Conservation (phyloP, 2,329 filamentous ascomycete species). For the Keithomyces neogunnii region DNA sequence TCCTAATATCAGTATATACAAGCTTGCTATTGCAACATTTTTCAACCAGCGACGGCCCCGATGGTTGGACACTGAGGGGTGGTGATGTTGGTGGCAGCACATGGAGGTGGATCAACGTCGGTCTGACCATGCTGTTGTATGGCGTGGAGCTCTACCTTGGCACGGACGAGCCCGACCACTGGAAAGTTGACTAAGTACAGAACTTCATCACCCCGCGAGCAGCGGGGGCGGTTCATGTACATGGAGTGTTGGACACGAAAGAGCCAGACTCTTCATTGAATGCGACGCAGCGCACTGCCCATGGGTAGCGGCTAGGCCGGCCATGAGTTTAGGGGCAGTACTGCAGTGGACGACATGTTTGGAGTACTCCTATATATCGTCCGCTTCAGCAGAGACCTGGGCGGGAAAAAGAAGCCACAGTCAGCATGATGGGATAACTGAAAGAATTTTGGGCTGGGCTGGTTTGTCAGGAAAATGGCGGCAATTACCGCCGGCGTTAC, state of each 20-base stretch:
- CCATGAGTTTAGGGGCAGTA: neutral
- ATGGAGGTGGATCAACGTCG: slow-evolving; percentile 91
- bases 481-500: slow-evolving; percentile 18
- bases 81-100: slow-evolving; percentile 73
- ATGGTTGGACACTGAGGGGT: slow-evolving; percentile 78
- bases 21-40: slow-evolving; percentile 95
- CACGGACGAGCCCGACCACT: slow-evolving; percentile 80
- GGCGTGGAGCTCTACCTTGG: slow-evolving; percentile 84
- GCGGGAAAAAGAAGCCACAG: neutral
- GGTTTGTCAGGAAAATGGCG: slow-evolving; percentile 9
- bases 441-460: slow-evolving; percentile 1
- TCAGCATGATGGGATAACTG: neutral
- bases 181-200: slow-evolving; percentile 77
- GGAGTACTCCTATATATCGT: too few species aligned
- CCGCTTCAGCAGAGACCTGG: too few species aligned
- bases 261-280: neutral
- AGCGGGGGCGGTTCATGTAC: neutral
- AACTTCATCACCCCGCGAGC: neutral
- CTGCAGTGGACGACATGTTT: neutral
- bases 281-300: too few species aligned
- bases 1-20: slow-evolving; percentile 93
- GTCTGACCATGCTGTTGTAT: slow-evolving; percentile 81
- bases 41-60: slow-evolving; percentile 61
- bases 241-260: neutral
- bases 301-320: too few species aligned